Evolutionary conservation across 345 rosid species (phyloP), one percentile per base, ranked within the genome.

Genomic region (Euphorbia peplus): DNA sequence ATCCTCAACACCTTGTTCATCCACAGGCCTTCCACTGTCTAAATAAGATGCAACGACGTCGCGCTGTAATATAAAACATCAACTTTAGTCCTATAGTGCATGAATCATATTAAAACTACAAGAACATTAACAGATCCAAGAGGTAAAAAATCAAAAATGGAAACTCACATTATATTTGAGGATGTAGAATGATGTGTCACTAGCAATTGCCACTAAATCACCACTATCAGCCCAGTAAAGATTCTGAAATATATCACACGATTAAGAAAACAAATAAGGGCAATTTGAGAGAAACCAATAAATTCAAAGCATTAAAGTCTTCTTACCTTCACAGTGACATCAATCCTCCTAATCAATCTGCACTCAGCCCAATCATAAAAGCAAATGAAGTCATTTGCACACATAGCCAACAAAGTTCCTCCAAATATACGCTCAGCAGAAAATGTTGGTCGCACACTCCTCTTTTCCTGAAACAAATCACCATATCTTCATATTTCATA

Each of bases 191-290:
- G 98, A 95, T 9, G 96, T 60, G 66, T 95, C 98, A 79, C 99
- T 92, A 39, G 99, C 91, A 83, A 95, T 88, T 48, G 98, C 92
- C 77, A 95, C 91, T 68, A 95, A 75, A 81, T 95, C 99, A 79
- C 99, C 99, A 66, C 97, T 87, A 76, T 95, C 99, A 78, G 98
- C 99, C 99, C 99, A 95, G 77, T 90, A 92, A 18, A 95, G 85
- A 83, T 95, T 92, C 99, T 95, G 88, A 69, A 44, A 73, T 51
- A 71, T 76, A 69, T 66, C 60, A 60, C 78, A 55, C 16, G 67
- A 10, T 11, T 64, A 58, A 22, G 11, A 56, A 16, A 42, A 22
- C 35, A 54, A 8, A 55, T 14, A 13, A 63, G 28, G 32, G 57
- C 26, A 22, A 10, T 6, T 44, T 18, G 0, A 30, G 64, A 32